phyloP scores from a whole-genome alignment of 192 early-diverging fungal species.

The Irineochytrium annulatum region DNA sequence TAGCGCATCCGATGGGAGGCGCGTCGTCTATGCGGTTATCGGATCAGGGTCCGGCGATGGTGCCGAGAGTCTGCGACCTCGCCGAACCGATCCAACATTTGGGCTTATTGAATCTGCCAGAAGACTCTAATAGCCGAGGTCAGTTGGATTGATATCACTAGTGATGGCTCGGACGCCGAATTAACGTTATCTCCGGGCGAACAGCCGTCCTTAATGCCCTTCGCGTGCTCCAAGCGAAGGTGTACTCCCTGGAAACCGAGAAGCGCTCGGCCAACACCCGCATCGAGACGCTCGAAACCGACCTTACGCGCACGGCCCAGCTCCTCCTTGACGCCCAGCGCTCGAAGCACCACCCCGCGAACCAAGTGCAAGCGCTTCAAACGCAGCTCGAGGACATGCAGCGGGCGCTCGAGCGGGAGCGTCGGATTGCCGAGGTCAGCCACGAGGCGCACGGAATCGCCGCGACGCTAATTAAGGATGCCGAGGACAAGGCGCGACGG shows the following conservation, averaged over 20 bases:
- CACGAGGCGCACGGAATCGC: not conserved
- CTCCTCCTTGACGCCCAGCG: conserved; percentile 1
- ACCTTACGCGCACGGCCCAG: conserved; percentile 19
- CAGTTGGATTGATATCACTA: not conserved
- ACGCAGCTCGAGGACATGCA: conserved; percentile 12
- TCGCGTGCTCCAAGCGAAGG: conserved; percentile 46
- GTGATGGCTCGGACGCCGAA: not conserved
- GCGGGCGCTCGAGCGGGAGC: conserved; percentile 3
- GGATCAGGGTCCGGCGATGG: conserved; percentile 22
- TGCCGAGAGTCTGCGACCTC: conserved; percentile 23
- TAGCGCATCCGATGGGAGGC: conserved; percentile 13
- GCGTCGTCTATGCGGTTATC: conserved; percentile 12
- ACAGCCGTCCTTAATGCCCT: conserved; percentile 40
- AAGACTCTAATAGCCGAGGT: conserved; percentile 21
- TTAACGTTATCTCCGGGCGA: not conserved
- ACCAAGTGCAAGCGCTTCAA: not conserved
- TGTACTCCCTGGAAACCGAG: conserved; percentile 40
- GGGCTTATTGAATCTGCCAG: conserved; percentile 14
- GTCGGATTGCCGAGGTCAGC: conserved; percentile 1
- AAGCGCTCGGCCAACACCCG: conserved; percentile 30
- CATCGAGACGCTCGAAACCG: conserved; percentile 39
- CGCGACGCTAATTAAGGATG: not conserved
- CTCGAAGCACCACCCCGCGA: not conserved
- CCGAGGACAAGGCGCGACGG: not conserved
- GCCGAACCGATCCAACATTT: conserved; percentile 7